Evolutionary conservation across 176 grass and related monocot genomes (phyloP).

Genomic region (Pontederia crassipes): DNA sequence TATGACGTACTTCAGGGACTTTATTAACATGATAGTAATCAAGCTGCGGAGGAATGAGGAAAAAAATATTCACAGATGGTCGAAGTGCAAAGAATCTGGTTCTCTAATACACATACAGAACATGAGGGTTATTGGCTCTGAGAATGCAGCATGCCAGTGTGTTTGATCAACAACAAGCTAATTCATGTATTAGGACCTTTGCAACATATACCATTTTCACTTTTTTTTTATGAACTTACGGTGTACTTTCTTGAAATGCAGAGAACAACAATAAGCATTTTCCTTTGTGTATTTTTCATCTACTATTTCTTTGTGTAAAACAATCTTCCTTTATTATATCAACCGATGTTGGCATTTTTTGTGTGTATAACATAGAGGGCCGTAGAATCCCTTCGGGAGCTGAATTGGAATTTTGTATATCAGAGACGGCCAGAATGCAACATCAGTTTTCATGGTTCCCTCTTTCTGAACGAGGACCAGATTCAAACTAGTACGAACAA

Average conservation of each 20-base stretch:
- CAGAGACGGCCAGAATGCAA: too few relatives aligned
- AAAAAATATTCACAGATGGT: slow-evolving; percentile 45
- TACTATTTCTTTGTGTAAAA: too few relatives aligned
- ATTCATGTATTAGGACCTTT: not conserved
- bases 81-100: slow-evolving; percentile 57
- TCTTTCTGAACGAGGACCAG: too few relatives aligned
- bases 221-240: not conserved
- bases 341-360: too few relatives aligned
- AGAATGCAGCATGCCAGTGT: slow-evolving; percentile 28
- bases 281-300: not conserved
- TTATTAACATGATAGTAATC: slow-evolving; percentile 63
- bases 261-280: not conserved
- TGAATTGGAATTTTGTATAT: too few relatives aligned
- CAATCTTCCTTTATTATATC: too few relatives aligned
- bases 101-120: slow-evolving; percentile 47
- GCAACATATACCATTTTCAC: not conserved
- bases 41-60: slow-evolving; percentile 62
- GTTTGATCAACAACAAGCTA: slow-evolving; percentile 1
- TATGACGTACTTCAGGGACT: slow-evolving; percentile 85
- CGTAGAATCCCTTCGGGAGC: too few relatives aligned
- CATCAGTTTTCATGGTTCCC: too few relatives aligned
- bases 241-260: not conserved
- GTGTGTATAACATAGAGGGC: too few relatives aligned
- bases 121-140: slow-evolving; percentile 38
- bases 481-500: too few relatives aligned